Base-by-base conservation (phyloP, 345 rosid genomes). In the Mangifera indica region DNA sequence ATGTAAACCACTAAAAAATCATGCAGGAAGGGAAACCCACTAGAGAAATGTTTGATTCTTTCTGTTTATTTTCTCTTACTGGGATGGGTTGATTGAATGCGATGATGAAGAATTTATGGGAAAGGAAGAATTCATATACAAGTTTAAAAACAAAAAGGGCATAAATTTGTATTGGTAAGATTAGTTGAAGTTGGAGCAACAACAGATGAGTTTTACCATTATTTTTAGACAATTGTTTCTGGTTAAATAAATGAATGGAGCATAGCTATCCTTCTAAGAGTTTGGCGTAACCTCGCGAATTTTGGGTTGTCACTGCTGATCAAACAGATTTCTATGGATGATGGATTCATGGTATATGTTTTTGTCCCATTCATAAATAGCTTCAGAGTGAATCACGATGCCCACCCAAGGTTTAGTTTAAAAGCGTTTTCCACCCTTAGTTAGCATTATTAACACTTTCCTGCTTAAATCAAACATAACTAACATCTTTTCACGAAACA, bases 141-240 rank as follows among this genome's bases (percentile, higher is more conserved):
- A 2, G 15, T 40, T 55, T 5, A 26, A 17, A 24, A 55, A 29
- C 3, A 29, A 11, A 22, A 34, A 8, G 63, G 15, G 0, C 14
- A 62, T 18, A 14, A 8, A 14, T 42, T 45, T 62, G 11, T 29
- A 5, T 29, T 15, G 62, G 44, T 54, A 64, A 26, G n/a, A 63
- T 18, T 55, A 37, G 65, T 20, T 77, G 81, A 68, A 65, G 61
- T 22, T 24, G 42, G 7, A 37, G 42, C 9, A 37, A 62, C 80
- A 69, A 74, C 29, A 77, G 69, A 25, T 75, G 46, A 75, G 83
- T 56, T 74, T 20, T 25, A 75, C 80, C 83, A 71, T 76, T 60
- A 58, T 40, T 58, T 29, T 29, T 29, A 3, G 32, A 29, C 32
- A 1, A 1, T 29, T 1, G 32, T 29, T 29, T 29, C 32, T 29